These are phyloP conservation scores for Alopecurus myosuroides DNA, from an alignment of 176 grass and related monocot genomes.

Conservation along the genomic window DNA sequence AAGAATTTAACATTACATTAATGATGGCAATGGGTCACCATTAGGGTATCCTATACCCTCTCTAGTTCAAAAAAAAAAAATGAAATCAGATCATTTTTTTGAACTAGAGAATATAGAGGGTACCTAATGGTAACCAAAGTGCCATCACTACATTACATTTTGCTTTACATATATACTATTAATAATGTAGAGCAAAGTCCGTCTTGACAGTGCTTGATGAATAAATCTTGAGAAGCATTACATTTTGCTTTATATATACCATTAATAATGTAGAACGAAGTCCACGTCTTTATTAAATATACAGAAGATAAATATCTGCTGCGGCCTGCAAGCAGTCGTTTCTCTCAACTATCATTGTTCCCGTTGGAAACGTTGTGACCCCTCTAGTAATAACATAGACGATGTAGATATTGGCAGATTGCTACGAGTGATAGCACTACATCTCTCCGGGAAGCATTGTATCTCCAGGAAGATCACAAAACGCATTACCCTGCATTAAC, in stretches of 20 bases:
- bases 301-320: slow-evolving; percentile 6
- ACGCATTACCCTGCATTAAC: slow-evolving; percentile 70
- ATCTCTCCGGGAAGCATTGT: slow-evolving; percentile 89
- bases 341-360: not conserved
- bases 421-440: slow-evolving; percentile 2
- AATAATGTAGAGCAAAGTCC: not conserved
- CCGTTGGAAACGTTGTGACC: not conserved
- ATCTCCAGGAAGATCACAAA: slow-evolving; percentile 81
- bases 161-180: too few species aligned
- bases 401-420: not conserved
- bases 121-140: too few species aligned
- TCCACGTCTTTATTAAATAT: slow-evolving; percentile 4
- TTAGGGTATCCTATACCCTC: too few species aligned
- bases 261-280: not conserved
- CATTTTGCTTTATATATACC: not conserved
- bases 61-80: too few species aligned
- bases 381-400: not conserved
- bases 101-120: too few species aligned
- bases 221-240: too few species aligned
- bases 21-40: too few species aligned
- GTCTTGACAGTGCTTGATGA: too few species aligned
- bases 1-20: not conserved
- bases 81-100: too few species aligned
- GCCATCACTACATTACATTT: not conserved
- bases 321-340: slow-evolving; percentile 1